phyloP scores from a whole-genome alignment of 2,329 filamentous ascomycete species.

The Westerdykella aurantiaca region DNA sequence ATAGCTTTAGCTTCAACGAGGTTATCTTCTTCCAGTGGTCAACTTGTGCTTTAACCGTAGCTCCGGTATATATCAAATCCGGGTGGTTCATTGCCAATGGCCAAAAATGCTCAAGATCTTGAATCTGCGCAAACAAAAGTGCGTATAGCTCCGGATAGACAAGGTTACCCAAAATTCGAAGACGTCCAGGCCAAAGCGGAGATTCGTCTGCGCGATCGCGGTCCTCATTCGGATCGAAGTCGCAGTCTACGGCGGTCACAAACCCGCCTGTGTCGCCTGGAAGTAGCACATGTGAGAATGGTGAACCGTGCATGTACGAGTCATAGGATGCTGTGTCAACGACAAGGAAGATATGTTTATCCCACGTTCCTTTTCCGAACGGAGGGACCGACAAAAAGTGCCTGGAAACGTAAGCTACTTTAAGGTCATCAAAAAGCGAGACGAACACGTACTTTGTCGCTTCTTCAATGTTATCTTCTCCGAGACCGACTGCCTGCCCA shows the following conservation, averaged over 20 bases:
- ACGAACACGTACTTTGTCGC: neutral
- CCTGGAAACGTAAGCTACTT: neutral
- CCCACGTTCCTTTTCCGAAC: neutral
- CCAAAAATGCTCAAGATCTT: conserved; percentile 18
- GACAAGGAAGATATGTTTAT: neutral
- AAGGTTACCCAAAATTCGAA: conserved; percentile 26
- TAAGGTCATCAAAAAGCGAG: neutral
- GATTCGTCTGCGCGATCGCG: conserved; percentile 15
- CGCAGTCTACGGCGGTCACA: neutral
- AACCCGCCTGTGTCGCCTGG: conserved; percentile 1
- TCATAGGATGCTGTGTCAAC: neutral
- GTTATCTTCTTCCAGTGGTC: neutral
- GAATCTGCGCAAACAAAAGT: conserved; percentile 8
- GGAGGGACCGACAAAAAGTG: too few species aligned
- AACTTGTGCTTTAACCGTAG: neutral
- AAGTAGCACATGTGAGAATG: neutral
- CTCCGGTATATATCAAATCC: conserved; percentile 22
- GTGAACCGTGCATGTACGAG: neutral
- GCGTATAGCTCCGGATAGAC: conserved; percentile 28
- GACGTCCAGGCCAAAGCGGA: conserved; percentile 2
- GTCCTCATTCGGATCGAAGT: neutral
- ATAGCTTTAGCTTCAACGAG: neutral
- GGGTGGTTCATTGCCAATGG: conserved; percentile 25
- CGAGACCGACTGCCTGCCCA: neutral
- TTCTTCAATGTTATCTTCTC: neutral